Evolutionary conservation across 1,284 basidiomycete genomes (phyloP), one percentile per base, ranked within the genome.

Genomic region (Papiliotrema nemorosa): DNA sequence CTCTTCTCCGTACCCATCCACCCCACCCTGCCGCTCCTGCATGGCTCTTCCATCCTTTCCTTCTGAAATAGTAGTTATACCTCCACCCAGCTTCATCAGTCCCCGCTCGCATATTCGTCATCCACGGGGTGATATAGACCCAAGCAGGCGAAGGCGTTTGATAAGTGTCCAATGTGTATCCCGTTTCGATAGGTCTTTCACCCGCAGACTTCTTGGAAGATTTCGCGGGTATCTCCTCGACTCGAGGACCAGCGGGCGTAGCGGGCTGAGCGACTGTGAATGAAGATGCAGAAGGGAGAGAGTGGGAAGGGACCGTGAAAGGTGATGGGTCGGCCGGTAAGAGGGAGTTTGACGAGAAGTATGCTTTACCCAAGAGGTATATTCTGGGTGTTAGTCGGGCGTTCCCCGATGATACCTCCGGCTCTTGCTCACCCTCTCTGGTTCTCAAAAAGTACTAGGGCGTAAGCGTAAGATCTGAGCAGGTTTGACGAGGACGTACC

Each of bases 401-500:
- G n/a, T n/a, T n/a, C n/a, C n/a, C n/a, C n/a, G n/a, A n/a, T n/a
- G n/a, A n/a, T n/a, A n/a, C n/a, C n/a, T n/a, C n/a, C n/a, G n/a
- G n/a, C n/a, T n/a, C n/a, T n/a, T n/a, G n/a, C 65, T 54, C 38
- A 69, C 69, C 72, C 72, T 57, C 75, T 56, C 54, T 76, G 75
- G 50, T 76, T 76, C 55, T 76, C 75, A 44, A 72, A 75, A 38
- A 74, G 57, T 16, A 73, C 73, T 75, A 52, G 2, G 6, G 29
- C 46, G 27, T 13, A 3, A 25, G 9, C 26, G 29, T 52, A 37
- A 20, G n/a, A n/a, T n/a, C n/a, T n/a, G n/a, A n/a, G n/a, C n/a
- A 44, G 5, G 13, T 33, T 35, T 36, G 14, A 26, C 5, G 20
- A 29, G 6, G 5, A 78, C 84, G 63, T 65, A 88, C 87, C 72